Percentiles rank a stretch among this genome's conserved stretches.
phyloP scores from a whole-genome alignment of 306 rosid genomes.

The Prunus mira region DNA sequence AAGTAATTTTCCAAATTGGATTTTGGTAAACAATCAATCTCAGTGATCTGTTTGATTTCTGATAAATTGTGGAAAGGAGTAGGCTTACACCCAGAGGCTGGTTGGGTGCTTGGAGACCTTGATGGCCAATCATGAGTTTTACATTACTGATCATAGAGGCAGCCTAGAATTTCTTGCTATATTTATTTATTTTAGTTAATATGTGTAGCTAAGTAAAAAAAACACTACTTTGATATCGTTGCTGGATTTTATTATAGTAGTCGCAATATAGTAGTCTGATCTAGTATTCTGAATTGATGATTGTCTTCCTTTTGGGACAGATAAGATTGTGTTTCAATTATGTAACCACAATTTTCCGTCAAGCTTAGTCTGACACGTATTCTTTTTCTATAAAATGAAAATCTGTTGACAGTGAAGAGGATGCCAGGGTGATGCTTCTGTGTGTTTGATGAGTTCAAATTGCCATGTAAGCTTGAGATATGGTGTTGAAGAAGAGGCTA shows the following conservation, averaged over 20 bases:
- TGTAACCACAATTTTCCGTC: background rate
- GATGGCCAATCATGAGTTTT: background rate
- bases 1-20: background rate
- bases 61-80: background rate
- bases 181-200: background rate
- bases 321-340: background rate
- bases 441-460: constrained; percentile 41
- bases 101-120: background rate
- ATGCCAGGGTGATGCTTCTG: constrained; percentile 30
- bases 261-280: constrained; percentile 4
- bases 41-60: background rate
- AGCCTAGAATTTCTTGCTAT: background rate
- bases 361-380: constrained; percentile 7
- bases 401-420: constrained; percentile 40
- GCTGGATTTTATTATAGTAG: constrained; percentile 5
- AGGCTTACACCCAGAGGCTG: background rate
- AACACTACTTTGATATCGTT: background rate
- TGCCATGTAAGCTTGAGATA: constrained; percentile 54
- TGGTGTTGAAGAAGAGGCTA: constrained; percentile 79
- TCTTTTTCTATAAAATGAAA: background rate
- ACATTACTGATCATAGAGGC: background rate
- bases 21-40: background rate
- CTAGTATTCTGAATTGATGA: background rate
- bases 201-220: background rate
- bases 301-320: constrained; percentile 6